Conservation (phyloP, 257 asterid species). For the Nicotiana tabacum region DNA sequence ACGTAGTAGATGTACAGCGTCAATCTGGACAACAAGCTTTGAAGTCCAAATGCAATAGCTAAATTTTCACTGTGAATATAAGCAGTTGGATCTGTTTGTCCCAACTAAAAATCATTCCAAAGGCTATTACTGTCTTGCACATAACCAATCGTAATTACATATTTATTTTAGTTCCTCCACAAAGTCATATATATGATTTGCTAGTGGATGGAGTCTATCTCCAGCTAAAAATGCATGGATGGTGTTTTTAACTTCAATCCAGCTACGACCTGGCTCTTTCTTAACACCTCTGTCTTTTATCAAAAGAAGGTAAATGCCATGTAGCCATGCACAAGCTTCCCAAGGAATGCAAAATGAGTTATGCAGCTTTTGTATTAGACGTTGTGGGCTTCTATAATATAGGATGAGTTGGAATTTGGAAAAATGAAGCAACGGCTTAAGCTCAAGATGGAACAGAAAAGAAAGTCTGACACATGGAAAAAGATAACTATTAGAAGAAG, state of each 20-base stretch:
- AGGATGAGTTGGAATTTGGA: too few species aligned
- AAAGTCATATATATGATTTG: slow-evolving; percentile 46
- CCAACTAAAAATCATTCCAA: slow-evolving; percentile 65
- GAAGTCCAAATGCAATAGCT: slow-evolving; percentile 74
- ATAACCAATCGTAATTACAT: slow-evolving; percentile 50
- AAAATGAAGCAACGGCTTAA: too few species aligned
- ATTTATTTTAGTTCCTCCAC: slow-evolving; percentile 47
- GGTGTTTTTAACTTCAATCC: slow-evolving; percentile 65
- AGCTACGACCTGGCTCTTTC: slow-evolving; percentile 91
- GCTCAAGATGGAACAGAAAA: too few species aligned
- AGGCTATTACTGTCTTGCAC: slow-evolving; percentile 53
- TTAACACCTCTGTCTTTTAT: slow-evolving; percentile 76
- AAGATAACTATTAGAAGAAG: too few species aligned
- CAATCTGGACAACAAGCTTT: slow-evolving; percentile 24
- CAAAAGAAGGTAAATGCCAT: background rate
- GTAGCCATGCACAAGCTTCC: too few species aligned
- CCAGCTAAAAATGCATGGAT: slow-evolving; percentile 78
- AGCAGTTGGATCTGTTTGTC: slow-evolving; percentile 52
- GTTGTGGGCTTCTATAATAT: too few species aligned
- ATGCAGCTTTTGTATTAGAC: too few species aligned
- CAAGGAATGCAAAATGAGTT: too few species aligned
- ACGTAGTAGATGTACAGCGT: too few species aligned
- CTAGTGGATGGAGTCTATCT: slow-evolving; percentile 66
- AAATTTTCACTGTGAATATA: slow-evolving; percentile 73
- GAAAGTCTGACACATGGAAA: too few species aligned